Evolutionary conservation across 2,329 filamentous ascomycete species (phyloP).

Genomic region (Monosporascus sp.): DNA sequence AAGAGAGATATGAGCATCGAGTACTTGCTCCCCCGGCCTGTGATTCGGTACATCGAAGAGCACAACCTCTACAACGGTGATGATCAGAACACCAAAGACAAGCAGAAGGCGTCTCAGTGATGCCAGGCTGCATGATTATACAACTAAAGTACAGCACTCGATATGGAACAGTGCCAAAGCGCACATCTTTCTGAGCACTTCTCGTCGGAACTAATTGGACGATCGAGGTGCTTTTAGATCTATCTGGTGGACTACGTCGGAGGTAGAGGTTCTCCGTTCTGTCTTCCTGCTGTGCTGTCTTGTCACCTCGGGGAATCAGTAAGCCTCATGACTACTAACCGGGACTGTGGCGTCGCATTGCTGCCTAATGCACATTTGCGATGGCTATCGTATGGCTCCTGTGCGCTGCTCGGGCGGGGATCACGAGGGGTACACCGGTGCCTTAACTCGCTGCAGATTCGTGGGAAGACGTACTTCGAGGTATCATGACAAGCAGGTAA

Average conservation of each 20-base stretch:
- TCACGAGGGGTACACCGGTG: not conserved
- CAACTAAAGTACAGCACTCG: not conserved
- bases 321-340: not conserved
- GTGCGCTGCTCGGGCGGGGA: not conserved
- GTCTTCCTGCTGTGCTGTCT: not conserved
- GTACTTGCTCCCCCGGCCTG: slow-evolving; percentile 68
- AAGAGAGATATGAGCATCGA: slow-evolving; percentile 78
- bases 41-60: slow-evolving; percentile 69
- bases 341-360: not conserved
- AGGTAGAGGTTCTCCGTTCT: not conserved
- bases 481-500: too few relatives aligned
- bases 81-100: slow-evolving; percentile 22
- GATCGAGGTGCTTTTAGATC: not conserved
- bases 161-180: not conserved
- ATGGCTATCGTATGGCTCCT: not conserved
- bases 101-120: slow-evolving; percentile 16
- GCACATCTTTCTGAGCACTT: not conserved
- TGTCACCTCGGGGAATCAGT: not conserved
- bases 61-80: slow-evolving; percentile 52
- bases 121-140: not conserved
- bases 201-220: not conserved
- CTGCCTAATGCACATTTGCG: not conserved
- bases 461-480: too few relatives aligned
- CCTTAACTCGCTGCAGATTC: too few relatives aligned
- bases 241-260: not conserved